Evolutionary conservation across 2,329 filamentous ascomycete species (phyloP).

Genomic region (Pseudophaeomoniella oleicola): DNA sequence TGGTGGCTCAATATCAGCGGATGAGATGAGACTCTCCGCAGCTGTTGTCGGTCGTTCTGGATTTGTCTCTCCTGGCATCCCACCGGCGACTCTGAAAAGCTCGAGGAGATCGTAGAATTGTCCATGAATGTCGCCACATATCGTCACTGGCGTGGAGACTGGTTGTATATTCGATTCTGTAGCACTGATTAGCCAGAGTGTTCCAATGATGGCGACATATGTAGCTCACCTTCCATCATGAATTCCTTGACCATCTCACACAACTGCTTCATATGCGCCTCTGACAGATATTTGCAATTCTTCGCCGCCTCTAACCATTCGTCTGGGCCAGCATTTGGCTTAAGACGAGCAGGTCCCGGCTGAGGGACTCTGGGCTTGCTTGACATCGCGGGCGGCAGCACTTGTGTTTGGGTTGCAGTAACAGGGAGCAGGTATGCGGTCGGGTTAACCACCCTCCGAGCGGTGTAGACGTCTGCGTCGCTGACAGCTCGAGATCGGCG

Average conservation of each 20-base stretch:
- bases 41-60: conserved; percentile 46
- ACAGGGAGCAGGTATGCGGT: conserved; percentile 9
- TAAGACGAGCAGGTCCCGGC: conserved; percentile 77
- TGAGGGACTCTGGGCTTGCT: conserved; percentile 51
- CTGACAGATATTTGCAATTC: conserved; percentile 91
- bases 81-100: conserved; percentile 88
- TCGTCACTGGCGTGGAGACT: conserved; percentile 89
- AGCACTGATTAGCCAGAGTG: neutral
- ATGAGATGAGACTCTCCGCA: conserved; percentile 60
- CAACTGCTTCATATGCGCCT: conserved; percentile 93
- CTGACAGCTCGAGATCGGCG: conserved; percentile 8
- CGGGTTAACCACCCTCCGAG: conserved; percentile 3
- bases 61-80: conserved; percentile 71
- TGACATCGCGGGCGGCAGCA: conserved; percentile 17
- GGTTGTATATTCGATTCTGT: conserved; percentile 96
- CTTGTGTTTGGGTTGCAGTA: conserved; percentile 2
- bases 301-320: conserved; percentile 97
- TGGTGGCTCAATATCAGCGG: conserved; percentile 85
- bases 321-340: conserved; percentile 71
- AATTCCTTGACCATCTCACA: conserved; percentile 99
- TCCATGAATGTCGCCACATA: conserved; percentile 96
- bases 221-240: conserved; percentile 74
- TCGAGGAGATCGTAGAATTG: conserved; percentile 98
- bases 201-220: neutral
- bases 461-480: conserved; percentile 5